These are phyloP conservation scores for Hyparrhenia diplandra DNA, from an alignment of 176 grass and related monocot species.

Conservation along the genomic window DNA sequence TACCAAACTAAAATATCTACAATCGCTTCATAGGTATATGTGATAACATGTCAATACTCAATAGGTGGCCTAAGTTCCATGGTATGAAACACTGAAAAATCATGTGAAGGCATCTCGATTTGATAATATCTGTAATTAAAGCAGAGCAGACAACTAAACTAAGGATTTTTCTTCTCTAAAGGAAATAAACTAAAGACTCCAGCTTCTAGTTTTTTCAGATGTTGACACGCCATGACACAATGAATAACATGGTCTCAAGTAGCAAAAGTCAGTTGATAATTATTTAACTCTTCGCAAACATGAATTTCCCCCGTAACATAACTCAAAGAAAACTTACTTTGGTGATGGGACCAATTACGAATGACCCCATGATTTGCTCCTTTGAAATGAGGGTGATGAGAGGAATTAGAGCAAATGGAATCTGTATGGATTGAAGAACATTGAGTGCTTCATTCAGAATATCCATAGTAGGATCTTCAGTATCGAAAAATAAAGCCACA, in stretches of 20 bases:
- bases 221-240: neutral
- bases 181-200: neutral
- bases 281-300: neutral
- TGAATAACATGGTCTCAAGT: neutral
- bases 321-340: conserved; percentile 55
- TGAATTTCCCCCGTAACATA: neutral
- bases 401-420: conserved; percentile 95
- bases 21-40: neutral
- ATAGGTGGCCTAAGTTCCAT: neutral
- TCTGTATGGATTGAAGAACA: conserved; percentile 96
- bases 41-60: neutral
- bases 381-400: conserved; percentile 89
- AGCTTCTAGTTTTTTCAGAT: neutral
- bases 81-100: conserved; percentile 5
- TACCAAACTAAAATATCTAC: neutral
- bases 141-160: neutral
- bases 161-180: neutral
- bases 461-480: conserved; percentile 89
- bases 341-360: conserved; percentile 73
- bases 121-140: neutral
- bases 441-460: conserved; percentile 87
- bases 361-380: conserved; percentile 84
- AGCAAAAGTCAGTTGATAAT: neutral
- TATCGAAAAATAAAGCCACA: conserved; percentile 87
- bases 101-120: neutral